Base-by-base conservation (phyloP, 1,139 yeast species). In the Zygoascus sp. region DNA sequence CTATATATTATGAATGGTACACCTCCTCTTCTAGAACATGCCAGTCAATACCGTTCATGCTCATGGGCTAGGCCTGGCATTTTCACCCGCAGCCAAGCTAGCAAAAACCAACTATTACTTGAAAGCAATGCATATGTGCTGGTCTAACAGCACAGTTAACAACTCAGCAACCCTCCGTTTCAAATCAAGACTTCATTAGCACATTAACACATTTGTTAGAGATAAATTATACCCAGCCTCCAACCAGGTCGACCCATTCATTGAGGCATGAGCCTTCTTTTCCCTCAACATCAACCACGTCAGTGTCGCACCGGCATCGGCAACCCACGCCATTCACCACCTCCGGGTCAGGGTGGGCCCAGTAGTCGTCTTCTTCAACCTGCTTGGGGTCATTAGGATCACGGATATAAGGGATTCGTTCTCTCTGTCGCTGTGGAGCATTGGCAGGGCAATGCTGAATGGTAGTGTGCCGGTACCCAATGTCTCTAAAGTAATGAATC, bases 401-500 rank as follows among this genome's bases (percentile, higher is more conserved):
- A 6, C 53, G 52, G 27, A 61, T 54, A 48, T 63, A 63, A 5
- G 69, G 68, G 16, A 60, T 48, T 16, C 59, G 63, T 3, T 66
- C 63, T 35, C 57, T 53, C 38, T 60, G 64, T 4, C 57, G 52
- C n/a, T 52, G 57, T 2, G 60, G 62, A 1, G 79, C 76, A 61
- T 89, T 89, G 5, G 70, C 69, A 0, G 97, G 97, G 69, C 97
- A 90, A 65, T 89, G 97, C 41, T 76, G 81, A 48, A 89, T 69
- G 0, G 82, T 77, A 0, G 92, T 77, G 62, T 89, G 97, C 48
- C 79, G 72, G 63, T 89, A 89, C 0, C 96, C 97, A 55, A 89
- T 83, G 60, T 89, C 97, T 54, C 96, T 69, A 67, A 89, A 89
- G 64, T 89, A 89, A 66, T 89, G 97, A 10, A 89, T 70, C 49